These are phyloP conservation scores for Myrmaecium sp. DNA, from an alignment of 2,329 filamentous ascomycete species.

Conservation along the genomic window DNA sequence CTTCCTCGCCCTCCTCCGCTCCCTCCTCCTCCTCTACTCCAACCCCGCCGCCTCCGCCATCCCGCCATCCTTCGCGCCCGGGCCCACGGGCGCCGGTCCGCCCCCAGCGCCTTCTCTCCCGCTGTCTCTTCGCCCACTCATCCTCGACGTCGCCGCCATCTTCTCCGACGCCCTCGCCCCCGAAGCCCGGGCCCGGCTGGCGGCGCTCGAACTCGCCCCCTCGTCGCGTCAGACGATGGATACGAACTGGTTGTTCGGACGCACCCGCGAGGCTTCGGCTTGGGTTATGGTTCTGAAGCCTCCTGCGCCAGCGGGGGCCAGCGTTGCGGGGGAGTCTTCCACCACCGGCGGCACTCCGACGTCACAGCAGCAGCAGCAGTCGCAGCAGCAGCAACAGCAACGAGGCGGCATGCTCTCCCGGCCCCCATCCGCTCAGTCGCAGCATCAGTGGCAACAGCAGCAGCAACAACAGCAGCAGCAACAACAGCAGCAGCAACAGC, in stretches of 20 bases:
- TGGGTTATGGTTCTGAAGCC: constrained; percentile 2
- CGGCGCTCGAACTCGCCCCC: constrained; percentile 19
- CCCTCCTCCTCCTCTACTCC: constrained; percentile 21
- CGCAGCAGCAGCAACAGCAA: constrained; percentile 11
- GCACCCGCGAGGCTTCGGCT: constrained; percentile 8
- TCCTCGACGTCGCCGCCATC: constrained; percentile 26
- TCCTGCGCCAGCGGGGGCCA: background rate
- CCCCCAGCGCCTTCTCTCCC: constrained; percentile 18
- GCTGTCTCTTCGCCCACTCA: constrained; percentile 20
- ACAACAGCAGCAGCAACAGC: constrained; percentile 11
- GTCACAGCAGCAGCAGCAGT: constrained; percentile 7
- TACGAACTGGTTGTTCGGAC: constrained; percentile 26
- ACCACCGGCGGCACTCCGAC: constrained; percentile 3
- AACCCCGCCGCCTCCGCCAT: constrained; percentile 15
- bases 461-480: constrained; percentile 11
- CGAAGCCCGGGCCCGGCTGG: constrained; percentile 18
- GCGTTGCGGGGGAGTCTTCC: background rate
- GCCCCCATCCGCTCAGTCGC: no score
- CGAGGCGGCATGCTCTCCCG: constrained; percentile 1
- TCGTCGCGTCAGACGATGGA: constrained; percentile 6
- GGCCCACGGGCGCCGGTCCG: no score
- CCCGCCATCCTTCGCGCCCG: constrained; percentile 21
- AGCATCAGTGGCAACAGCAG: constrained; percentile 8
- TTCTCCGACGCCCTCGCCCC: constrained; percentile 25
- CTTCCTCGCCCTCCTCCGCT: constrained; percentile 22